These are phyloP conservation scores for Candida pini DNA, from an alignment of 805 yeast species.

Conservation along the genomic window DNA sequence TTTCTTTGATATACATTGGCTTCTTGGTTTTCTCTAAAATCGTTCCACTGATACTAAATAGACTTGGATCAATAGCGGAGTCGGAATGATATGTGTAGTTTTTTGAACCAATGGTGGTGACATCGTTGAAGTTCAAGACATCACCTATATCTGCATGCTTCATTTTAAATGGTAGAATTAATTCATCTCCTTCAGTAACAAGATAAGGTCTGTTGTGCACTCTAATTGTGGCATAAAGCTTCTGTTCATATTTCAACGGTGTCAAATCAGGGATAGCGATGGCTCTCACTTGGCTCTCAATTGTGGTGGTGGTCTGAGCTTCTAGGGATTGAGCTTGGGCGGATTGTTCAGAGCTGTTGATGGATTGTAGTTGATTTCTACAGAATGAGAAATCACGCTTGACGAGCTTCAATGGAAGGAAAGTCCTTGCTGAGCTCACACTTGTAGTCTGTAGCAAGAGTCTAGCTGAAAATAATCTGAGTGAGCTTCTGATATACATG, in stretches of 20 bases:
- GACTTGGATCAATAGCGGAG: constrained; percentile 44
- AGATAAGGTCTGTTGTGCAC: constrained; percentile 81
- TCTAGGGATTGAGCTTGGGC: background rate
- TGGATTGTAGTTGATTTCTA: too few species aligned
- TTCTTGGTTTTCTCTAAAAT: constrained; percentile 83
- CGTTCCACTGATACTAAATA: constrained; percentile 64
- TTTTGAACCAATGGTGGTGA: constrained; percentile 79
- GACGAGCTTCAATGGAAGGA: too few species aligned
- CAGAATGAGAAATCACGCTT: too few species aligned
- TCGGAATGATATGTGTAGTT: constrained; percentile 60
- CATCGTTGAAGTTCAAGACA: constrained; percentile 63
- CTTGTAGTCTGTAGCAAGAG: too few species aligned
- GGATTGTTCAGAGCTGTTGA: too few species aligned
- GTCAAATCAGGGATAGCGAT: constrained; percentile 44
- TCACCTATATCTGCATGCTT: constrained; percentile 82
- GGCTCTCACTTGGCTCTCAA: too few species aligned
- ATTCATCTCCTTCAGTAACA: constrained; percentile 85
- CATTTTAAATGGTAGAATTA: constrained; percentile 73
- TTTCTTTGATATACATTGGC: constrained; percentile 66
- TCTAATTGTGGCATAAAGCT: constrained; percentile 74
- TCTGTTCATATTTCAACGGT: constrained; percentile 60
- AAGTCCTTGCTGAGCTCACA: too few species aligned
- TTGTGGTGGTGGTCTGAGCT: too few species aligned
- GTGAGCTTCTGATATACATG: too few species aligned
- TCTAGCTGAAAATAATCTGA: too few species aligned